Base-by-base conservation (phyloP, 495 filamentous ascomycete species). In the Penicillium waksmanii region DNA sequence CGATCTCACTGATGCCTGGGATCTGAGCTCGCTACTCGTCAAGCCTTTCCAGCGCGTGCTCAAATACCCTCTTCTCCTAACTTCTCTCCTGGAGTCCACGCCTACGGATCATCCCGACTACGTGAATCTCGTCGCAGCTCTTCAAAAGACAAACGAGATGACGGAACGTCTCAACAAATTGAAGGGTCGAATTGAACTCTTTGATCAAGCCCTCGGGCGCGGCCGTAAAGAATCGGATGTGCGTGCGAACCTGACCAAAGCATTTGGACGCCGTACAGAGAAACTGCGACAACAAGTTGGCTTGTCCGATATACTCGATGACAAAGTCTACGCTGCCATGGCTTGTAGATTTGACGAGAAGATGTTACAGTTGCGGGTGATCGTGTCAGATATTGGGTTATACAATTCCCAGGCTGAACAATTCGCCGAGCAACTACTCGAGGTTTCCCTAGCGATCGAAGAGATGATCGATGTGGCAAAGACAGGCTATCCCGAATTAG, bases 181-280 rank as follows among this genome's bases (percentile, higher is more conserved):
- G 61, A 97, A 97, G 74, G 93, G 90, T 70, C 89, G 94, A 12
- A 91, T 90, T 23, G 91, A 97, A 62, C 83, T 96, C 55, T 88
- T 98, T 25, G 91, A 89, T 6, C 88, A 96, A 71, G 92, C 96
- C 61, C 87, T 95, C 40, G 84, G 87, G 48, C 84, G 91, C 42
- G 95, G 95, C 74, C 87, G 91, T 60, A 96, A 96, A 66, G 91
- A 96, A 60, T 93, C 91, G 0, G 92, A 97, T 76, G 89, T 94
- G 53, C 84, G 90, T 48, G 79, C 88, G 36, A 90, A 91, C 18
- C 75, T 98, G 19, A 87, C 90, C 3, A 94, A 96, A 64, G 91
- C 89, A 2, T 93, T 98, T 75, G 89, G 89, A 53, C 88, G 91
- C 57, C 86, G 90, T 35, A 90, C 90, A 21, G 93, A 94, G 71